Evolutionary conservation across 75 land plant species (phyloP).

Genomic region (Sequoia sempervirens): DNA sequence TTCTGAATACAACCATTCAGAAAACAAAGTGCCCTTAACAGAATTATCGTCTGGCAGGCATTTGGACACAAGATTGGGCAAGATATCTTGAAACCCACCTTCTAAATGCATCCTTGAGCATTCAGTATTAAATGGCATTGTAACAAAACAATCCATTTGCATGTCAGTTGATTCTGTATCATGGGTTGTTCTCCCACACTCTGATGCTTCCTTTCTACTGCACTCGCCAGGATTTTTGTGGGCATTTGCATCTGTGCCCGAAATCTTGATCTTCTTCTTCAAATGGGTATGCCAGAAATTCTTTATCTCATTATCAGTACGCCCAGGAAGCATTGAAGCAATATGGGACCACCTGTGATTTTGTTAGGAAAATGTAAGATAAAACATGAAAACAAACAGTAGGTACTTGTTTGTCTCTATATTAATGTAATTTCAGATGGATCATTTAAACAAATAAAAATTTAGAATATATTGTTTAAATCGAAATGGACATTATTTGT

Average conservation of each 20-base stretch:
- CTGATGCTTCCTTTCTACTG: not conserved
- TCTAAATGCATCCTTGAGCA: not conserved
- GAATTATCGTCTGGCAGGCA: not conserved
- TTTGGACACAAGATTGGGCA: not conserved
- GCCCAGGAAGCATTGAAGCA: constrained; percentile 26
- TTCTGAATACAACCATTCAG: not conserved
- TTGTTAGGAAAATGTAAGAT: not conserved
- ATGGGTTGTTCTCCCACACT: not conserved
- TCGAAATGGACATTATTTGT: too few relatives aligned
- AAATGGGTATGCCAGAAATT: constrained; percentile 33
- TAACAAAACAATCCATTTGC: not conserved
- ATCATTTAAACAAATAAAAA: not conserved
- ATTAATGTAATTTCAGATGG: too few relatives aligned
- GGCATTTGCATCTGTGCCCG: not conserved
- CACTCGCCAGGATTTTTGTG: not conserved
- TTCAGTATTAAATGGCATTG: not conserved
- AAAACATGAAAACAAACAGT: not conserved
- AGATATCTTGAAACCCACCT: not conserved
- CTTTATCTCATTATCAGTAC: constrained; percentile 41
- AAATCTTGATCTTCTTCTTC: constrained; percentile 15
- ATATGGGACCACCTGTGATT: constrained; percentile 27
- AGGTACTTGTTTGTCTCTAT: not conserved
- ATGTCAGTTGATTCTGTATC: not conserved
- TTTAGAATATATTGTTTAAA: too few relatives aligned
- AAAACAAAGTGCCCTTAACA: not conserved